These are phyloP conservation scores for Xylariaceae sp. DNA, from an alignment of 2,329 filamentous ascomycete genomes.

Conservation along the genomic window DNA sequence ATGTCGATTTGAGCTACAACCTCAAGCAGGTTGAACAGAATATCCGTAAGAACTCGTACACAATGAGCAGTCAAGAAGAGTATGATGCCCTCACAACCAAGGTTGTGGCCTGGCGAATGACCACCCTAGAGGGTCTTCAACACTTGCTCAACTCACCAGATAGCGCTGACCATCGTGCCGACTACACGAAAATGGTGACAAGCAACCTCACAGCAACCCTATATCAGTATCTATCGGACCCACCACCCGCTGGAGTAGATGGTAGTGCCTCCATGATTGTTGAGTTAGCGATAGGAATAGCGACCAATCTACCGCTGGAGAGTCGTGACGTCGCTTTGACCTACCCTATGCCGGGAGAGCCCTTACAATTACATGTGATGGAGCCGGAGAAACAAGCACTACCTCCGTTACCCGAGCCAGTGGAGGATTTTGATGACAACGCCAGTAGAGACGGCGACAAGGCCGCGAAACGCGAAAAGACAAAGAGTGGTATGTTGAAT, in stretches of 20 bases:
- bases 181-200: conserved; percentile 68
- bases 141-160: conserved; percentile 63
- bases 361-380: conserved; percentile 71
- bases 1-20: conserved; percentile 68
- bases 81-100: conserved; percentile 83
- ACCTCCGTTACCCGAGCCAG: conserved; percentile 49
- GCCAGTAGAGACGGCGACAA: conserved; percentile 39
- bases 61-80: conserved; percentile 75
- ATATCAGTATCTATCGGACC: conserved; percentile 69
- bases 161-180: conserved; percentile 61
- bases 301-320: conserved; percentile 82
- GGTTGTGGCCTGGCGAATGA: conserved; percentile 87
- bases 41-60: conserved; percentile 73
- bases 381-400: conserved; percentile 74
- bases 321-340: conserved; percentile 85
- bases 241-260: conserved; percentile 75
- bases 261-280: conserved; percentile 89
- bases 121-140: conserved; percentile 86
- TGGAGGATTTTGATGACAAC: conserved; percentile 36
- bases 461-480: conserved; percentile 37
- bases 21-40: conserved; percentile 86
- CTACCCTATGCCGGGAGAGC: conserved; percentile 75
- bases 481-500: conserved; percentile 46
- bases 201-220: conserved; percentile 65
- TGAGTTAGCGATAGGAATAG: conserved; percentile 82